Percentiles rank a stretch among this genome's conserved stretches.
Conservation (phyloP, 2,329 filamentous ascomycete genomes). For the Aspergillus sp. region DNA sequence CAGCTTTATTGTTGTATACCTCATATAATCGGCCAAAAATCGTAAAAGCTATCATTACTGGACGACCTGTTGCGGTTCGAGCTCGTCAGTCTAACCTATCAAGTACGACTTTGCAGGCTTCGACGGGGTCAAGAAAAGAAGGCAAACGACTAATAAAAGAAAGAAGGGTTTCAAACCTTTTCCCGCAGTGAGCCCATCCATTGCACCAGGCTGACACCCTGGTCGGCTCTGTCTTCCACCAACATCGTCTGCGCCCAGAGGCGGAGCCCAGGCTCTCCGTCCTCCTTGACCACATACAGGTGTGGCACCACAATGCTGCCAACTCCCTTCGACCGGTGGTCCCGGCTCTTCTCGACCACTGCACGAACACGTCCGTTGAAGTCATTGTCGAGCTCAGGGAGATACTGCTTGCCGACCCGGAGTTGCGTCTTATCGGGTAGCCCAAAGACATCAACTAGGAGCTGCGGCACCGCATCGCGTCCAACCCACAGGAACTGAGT, state of each 20-base stretch:
- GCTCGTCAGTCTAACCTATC: conserved; percentile 23
- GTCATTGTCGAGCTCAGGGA: conserved; percentile 89
- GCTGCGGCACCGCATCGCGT: conserved; percentile 84
- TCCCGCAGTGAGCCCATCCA: conserved; percentile 91
- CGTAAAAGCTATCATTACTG: conserved; percentile 28
- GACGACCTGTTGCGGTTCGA: conserved; percentile 30
- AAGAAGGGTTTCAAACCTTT: conserved; percentile 66
- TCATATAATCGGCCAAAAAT: conserved; percentile 22
- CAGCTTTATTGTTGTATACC: conserved; percentile 25
- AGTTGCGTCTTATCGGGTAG: conserved; percentile 78
- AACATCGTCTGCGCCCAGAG: conserved; percentile 96
- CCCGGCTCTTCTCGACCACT: conserved; percentile 87
- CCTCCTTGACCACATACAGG: conserved; percentile 89
- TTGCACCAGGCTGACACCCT: conserved; percentile 87
- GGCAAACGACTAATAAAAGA: conserved; percentile 13
- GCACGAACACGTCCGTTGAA: conserved; percentile 93
- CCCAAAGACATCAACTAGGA: conserved; percentile 88
- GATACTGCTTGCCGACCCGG: conserved; percentile 83
- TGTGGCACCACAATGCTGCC: conserved; percentile 92
- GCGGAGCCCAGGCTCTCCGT: conserved; percentile 91
- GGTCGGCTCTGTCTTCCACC: conserved; percentile 91
- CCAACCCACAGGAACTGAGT: conserved; percentile 98
- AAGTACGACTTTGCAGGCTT: conserved; percentile 8
- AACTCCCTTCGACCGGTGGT: conserved; percentile 81
- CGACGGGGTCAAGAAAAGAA: conserved; percentile 8